A percentile compares a stretch with the other conserved stretches of the same genome.
Evolutionary conservation across 78 protist genomes (phyloP).

Genomic region (Tieghemostelium lacteum): DNA sequence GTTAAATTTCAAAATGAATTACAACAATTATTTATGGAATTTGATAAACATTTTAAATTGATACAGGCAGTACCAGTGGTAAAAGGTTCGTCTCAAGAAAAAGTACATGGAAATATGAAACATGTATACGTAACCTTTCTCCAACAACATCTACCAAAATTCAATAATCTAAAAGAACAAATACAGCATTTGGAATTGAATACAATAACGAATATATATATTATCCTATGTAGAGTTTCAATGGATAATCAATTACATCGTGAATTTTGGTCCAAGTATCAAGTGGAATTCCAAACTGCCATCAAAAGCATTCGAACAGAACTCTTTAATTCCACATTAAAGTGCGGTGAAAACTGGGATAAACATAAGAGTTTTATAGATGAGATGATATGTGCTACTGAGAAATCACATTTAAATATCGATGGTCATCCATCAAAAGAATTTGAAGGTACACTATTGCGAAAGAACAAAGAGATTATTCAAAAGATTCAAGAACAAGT

Average conservation of each 20-base stretch:
- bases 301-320: slow-evolving; percentile 12
- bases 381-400: slow-evolving; percentile 10
- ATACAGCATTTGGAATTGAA: slow-evolving; percentile 60
- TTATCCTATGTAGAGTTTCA: slow-evolving; percentile 15
- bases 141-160: slow-evolving; percentile 73
- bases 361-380: slow-evolving; percentile 37
- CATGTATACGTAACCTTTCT: slow-evolving; percentile 18
- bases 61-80: neutral
- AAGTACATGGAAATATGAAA: slow-evolving; percentile 35
- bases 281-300: slow-evolving; percentile 12
- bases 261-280: slow-evolving; percentile 58
- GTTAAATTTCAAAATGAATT: slow-evolving; percentile 27
- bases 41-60: slow-evolving; percentile 31
- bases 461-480: slow-evolving; percentile 41
- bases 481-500: slow-evolving; percentile 30
- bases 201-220: slow-evolving; percentile 50
- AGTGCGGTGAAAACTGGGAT: slow-evolving; percentile 61
- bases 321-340: slow-evolving; percentile 23
- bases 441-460: slow-evolving; percentile 13
- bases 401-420: slow-evolving; percentile 16
- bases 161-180: slow-evolving; percentile 60
- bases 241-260: slow-evolving; percentile 45
- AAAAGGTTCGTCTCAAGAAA: neutral
- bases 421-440: slow-evolving; percentile 34
- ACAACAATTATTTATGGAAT: slow-evolving; percentile 53